A percentile compares a stretch with the other conserved stretches of the same genome.
These are phyloP conservation scores for Microcyclosporella mali DNA, from an alignment of 2,329 filamentous ascomycete genomes.

Conservation along the genomic window DNA sequence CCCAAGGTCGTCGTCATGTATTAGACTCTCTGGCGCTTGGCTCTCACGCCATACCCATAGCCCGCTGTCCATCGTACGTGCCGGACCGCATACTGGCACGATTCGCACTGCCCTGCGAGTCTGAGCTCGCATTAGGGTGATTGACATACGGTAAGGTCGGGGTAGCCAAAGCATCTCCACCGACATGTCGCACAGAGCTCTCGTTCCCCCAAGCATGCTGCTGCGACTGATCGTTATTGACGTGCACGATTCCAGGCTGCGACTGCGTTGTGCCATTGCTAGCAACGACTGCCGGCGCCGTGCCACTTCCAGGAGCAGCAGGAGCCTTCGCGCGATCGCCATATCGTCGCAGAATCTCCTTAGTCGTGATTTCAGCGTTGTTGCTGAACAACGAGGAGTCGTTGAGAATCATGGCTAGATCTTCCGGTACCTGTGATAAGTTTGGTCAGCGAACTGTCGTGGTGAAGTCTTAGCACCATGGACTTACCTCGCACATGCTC, in stretches of 20 bases:
- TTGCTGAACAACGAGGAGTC: constrained; percentile 77
- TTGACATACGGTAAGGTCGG: constrained; percentile 27
- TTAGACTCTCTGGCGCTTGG: too few relatives aligned
- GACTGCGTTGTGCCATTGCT: constrained; percentile 37
- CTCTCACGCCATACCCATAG: constrained; percentile 15
- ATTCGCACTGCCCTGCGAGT: constrained; percentile 28
- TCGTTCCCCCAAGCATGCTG: constrained; percentile 70
- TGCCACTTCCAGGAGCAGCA: constrained; percentile 26
- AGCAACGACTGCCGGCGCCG: constrained; percentile 22
- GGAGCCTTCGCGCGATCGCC: constrained; percentile 68
- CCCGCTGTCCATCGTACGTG: constrained; percentile 24
- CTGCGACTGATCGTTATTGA: constrained; percentile 80
- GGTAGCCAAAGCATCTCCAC: constrained; percentile 20
- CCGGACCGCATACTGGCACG: constrained; percentile 22
- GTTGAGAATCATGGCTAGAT: constrained; percentile 77
- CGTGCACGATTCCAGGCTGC: constrained; percentile 56
- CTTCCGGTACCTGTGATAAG: constrained; percentile 71
- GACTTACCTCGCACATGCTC: constrained; percentile 88
- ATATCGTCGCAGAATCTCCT: constrained; percentile 92
- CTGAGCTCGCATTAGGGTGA: constrained; percentile 21
- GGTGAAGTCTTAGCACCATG: neutral
- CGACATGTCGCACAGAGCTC: constrained; percentile 71
- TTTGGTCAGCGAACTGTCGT: constrained; percentile 19
- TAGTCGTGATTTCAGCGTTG: constrained; percentile 83
- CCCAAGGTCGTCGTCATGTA: too few relatives aligned